phyloP scores from a whole-genome alignment of 192 early-diverging fungal genomes.

The Lobosporangium transversale region DNA sequence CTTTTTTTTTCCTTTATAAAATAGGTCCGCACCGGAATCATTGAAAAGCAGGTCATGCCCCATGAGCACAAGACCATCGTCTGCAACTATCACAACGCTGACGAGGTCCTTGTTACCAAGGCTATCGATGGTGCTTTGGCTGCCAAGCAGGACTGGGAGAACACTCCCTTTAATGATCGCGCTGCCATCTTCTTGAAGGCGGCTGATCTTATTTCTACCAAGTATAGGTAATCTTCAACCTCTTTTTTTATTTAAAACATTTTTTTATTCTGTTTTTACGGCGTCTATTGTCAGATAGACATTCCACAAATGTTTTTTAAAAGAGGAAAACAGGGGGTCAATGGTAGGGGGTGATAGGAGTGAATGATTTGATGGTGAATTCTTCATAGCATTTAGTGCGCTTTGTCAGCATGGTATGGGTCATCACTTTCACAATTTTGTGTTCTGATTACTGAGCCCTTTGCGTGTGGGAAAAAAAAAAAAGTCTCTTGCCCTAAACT shows the following conservation, averaged over 20 bases:
- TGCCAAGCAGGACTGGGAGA: slow-evolving; percentile 91
- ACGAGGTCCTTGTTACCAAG: slow-evolving; percentile 70
- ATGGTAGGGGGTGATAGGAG: no score
- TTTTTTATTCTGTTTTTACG: no score
- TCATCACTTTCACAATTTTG: slow-evolving; percentile 23
- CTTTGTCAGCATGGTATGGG: no score
- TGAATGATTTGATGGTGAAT: slow-evolving; percentile 13
- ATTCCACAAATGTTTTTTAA: no score
- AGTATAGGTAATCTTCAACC: slow-evolving; percentile 78
- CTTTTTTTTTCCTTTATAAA: neutral
- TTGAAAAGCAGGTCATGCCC: slow-evolving; percentile 81
- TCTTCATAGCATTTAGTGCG: neutral
- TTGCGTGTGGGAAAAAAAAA: slow-evolving; percentile 22
- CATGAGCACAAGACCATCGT: slow-evolving; percentile 84
- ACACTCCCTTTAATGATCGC: slow-evolving; percentile 93
- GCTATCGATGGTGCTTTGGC: slow-evolving; percentile 89
- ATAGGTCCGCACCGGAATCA: slow-evolving; percentile 68
- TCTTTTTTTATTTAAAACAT: neutral
- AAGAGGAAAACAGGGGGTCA: no score
- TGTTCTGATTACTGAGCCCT: slow-evolving; percentile 25
- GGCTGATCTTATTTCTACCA: slow-evolving; percentile 89
- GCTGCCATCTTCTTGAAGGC: slow-evolving; percentile 97
- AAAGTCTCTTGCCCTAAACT: neutral
- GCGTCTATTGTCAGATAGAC: no score
- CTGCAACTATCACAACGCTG: slow-evolving; percentile 87